phyloP scores from a whole-genome alignment of 805 yeast genomes.

The Saccharomyces kudriavzevii region DNA sequence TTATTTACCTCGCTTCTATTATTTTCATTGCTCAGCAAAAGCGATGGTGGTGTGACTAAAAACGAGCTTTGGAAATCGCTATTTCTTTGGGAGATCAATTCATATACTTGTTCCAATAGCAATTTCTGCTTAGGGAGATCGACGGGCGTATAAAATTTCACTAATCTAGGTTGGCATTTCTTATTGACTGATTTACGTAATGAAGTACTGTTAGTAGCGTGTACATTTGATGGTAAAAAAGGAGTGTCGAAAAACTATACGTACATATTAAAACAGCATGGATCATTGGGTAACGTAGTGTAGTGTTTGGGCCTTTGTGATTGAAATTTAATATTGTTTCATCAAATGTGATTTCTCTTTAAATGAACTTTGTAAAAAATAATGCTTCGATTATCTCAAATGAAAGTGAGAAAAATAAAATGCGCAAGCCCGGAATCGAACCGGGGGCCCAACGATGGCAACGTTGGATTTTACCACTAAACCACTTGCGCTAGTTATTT shows the following conservation, averaged over 20 bases:
- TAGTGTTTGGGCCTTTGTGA: too few species aligned
- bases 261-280: conserved; percentile 77
- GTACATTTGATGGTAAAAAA: not conserved
- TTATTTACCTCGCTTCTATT: conserved; percentile 33
- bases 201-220: conserved; percentile 1
- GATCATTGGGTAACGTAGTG: conserved; percentile 45
- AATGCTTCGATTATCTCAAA: not conserved
- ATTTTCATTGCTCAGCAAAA: conserved; percentile 32
- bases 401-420: conserved; percentile 5
- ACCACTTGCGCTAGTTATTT: conserved; percentile 25
- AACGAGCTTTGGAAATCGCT: conserved; percentile 73
- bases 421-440: conserved; percentile 31
- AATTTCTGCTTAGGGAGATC: conserved; percentile 76
- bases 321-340: not conserved
- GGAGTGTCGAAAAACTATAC: conserved; percentile 25
- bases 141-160: conserved; percentile 87
- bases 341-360: not conserved
- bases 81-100: conserved; percentile 61
- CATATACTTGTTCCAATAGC: conserved; percentile 73
- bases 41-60: conserved; percentile 76
- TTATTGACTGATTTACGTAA: conserved; percentile 54
- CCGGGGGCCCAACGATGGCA: conserved; percentile 34
- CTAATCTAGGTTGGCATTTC: conserved; percentile 79
- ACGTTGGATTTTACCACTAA: conserved; percentile 32
- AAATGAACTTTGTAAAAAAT: not conserved